phyloP scores from a whole-genome alignment of 2,329 filamentous ascomycete genomes.

The Aspergillus flavus region DNA sequence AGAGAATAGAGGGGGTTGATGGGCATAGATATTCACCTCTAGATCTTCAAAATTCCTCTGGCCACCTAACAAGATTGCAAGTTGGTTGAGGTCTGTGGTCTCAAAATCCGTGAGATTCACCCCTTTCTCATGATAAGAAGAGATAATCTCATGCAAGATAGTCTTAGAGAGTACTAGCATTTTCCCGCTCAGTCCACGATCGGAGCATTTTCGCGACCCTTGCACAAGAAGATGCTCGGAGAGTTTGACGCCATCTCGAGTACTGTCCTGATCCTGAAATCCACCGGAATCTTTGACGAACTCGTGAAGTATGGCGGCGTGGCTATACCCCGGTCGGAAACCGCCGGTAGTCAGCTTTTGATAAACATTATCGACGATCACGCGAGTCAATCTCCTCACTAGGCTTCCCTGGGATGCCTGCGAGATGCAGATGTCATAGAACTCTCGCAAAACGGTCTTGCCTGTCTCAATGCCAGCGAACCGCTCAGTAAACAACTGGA shows the following conservation, averaged over 20 bases:
- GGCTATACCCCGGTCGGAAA: conserved; percentile 1
- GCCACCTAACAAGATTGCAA: conserved; percentile 1
- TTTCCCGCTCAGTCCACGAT: neutral
- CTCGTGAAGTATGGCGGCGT: neutral
- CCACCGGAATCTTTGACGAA: conserved; percentile 4
- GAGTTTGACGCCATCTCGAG: neutral
- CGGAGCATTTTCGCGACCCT: neutral
- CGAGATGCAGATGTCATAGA: conserved; percentile 5
- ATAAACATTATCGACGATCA: conserved; percentile 2
- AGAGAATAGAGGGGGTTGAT: neutral
- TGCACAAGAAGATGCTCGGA: conserved; percentile 2
- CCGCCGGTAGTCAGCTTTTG: neutral
- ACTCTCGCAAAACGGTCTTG: neutral
- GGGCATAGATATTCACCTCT: neutral
- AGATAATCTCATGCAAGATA: conserved; percentile 1
- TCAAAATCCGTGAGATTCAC: conserved; percentile 1
- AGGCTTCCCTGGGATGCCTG: conserved; percentile 5
- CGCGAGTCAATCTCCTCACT: neutral
- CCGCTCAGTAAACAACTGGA: conserved; percentile 1
- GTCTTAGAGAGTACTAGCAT: conserved; percentile 5
- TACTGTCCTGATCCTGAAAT: neutral
- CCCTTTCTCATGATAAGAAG: neutral
- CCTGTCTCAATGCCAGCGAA: neutral
- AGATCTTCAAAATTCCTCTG: conserved; percentile 5
- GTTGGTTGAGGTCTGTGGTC: neutral